A percentile compares a stretch with the other conserved stretches of the same genome.
Conservation (phyloP, 2,329 filamentous ascomycete species). For the Helotiales sp. region DNA sequence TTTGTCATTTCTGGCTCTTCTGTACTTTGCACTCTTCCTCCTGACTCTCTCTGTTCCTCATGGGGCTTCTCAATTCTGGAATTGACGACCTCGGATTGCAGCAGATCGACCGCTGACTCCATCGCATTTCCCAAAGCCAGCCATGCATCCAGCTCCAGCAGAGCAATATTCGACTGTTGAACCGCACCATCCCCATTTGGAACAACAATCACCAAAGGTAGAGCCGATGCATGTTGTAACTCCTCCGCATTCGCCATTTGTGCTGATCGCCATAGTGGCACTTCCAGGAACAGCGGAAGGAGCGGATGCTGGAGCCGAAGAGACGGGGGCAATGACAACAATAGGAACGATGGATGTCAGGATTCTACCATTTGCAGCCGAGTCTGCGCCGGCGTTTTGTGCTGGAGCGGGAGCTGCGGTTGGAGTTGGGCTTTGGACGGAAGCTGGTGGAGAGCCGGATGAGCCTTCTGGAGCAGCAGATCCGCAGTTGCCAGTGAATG, state of each 20-base stretch:
- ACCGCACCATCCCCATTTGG: conserved; percentile 24
- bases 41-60: background rate
- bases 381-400: background rate
- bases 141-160: conserved; percentile 15
- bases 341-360: background rate
- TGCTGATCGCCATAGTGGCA: conserved; percentile 7
- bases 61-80: background rate
- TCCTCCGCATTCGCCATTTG: background rate
- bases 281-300: background rate
- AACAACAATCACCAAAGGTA: conserved; percentile 16
- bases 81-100: conserved; percentile 4
- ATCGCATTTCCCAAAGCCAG: conserved; percentile 19
- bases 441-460: conserved; percentile 5
- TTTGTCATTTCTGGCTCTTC: background rate
- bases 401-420: background rate
- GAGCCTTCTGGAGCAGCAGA: conserved; percentile 32
- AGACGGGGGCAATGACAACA: background rate
- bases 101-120: conserved; percentile 1
- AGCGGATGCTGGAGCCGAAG: background rate
- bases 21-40: background rate
- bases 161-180: conserved; percentile 9
- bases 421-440: background rate
- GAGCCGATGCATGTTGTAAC: conserved; percentile 13
- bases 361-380: background rate
- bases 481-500: conserved; percentile 36